Evolutionary conservation across 257 asterid genomes (phyloP).

Genomic region (Scutellaria baicalensis): DNA sequence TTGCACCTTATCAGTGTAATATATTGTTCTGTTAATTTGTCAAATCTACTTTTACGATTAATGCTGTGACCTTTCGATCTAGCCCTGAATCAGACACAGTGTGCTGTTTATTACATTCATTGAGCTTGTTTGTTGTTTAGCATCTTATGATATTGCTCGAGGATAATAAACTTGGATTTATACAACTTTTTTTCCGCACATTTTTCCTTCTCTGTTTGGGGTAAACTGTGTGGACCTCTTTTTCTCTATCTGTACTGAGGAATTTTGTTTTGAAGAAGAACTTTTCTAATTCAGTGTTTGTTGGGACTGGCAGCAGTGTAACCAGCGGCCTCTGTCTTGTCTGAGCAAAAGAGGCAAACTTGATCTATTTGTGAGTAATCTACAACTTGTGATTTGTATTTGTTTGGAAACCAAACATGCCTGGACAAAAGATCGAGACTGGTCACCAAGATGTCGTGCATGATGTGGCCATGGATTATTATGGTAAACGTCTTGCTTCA

Average conservation of each 20-base stretch:
- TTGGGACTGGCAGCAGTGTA: conserved; percentile 12
- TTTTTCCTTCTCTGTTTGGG: neutral
- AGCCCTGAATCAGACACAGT: neutral
- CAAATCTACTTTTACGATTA: neutral
- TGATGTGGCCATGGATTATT: conserved; percentile 67
- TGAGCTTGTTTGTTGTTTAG: neutral
- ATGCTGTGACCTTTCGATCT: neutral
- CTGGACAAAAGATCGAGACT: conserved; percentile 61
- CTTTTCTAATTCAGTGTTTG: neutral
- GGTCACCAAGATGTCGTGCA: conserved; percentile 67
- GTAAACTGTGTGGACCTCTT: neutral
- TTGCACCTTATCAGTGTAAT: neutral
- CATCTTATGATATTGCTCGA: neutral
- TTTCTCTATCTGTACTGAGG: neutral
- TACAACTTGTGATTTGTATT: conserved; percentile 1
- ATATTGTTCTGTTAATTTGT: neutral
- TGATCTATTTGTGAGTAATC: neutral
- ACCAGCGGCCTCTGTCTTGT: neutral
- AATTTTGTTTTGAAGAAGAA: neutral
- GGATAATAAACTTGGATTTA: neutral
- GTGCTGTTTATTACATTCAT: neutral
- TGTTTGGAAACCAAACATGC: conserved; percentile 35
- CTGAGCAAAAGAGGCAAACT: neutral
- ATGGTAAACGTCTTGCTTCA: conserved; percentile 74
- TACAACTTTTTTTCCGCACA: neutral